phyloP scores from a whole-genome alignment of 768 basidiomycete species.

The Auriculariales sp. region DNA sequence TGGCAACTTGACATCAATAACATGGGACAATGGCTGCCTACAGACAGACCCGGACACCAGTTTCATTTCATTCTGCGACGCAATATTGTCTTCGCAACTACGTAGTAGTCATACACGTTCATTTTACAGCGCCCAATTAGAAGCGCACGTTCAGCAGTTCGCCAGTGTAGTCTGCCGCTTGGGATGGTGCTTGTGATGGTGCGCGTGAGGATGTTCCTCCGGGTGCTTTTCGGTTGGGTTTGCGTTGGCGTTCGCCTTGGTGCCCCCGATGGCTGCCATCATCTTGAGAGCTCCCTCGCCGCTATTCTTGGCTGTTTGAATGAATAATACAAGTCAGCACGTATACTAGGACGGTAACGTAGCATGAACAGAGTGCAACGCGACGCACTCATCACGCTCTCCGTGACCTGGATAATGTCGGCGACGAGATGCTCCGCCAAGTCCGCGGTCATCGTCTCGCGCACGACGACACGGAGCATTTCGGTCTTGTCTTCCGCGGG shows the following conservation, averaged over 20 bases:
- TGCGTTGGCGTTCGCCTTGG: neutral
- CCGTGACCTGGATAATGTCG: conserved; percentile 57
- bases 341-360: neutral
- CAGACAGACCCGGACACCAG: too few species aligned
- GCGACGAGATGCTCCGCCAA: conserved; percentile 48
- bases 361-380: neutral
- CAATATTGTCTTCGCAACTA: too few species aligned
- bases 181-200: neutral
- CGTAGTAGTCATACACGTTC: too few species aligned
- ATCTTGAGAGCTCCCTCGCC: neutral
- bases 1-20: too few species aligned
- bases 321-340: neutral
- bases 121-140: neutral
- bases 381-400: conserved; percentile 33
- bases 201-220: too few species aligned
- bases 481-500: conserved; percentile 35
- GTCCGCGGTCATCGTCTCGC: conserved; percentile 44
- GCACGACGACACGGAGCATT: conserved; percentile 46
- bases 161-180: conserved; percentile 32
- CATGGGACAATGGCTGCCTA: too few species aligned
- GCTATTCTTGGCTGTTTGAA: neutral
- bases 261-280: neutral
- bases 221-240: neutral
- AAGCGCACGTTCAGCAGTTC: conserved; percentile 35
- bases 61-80: too few species aligned